Percentiles rank a stretch among this genome's conserved stretches.
phyloP scores from a whole-genome alignment of 495 filamentous ascomycete genomes.

The Neurospora sp. region DNA sequence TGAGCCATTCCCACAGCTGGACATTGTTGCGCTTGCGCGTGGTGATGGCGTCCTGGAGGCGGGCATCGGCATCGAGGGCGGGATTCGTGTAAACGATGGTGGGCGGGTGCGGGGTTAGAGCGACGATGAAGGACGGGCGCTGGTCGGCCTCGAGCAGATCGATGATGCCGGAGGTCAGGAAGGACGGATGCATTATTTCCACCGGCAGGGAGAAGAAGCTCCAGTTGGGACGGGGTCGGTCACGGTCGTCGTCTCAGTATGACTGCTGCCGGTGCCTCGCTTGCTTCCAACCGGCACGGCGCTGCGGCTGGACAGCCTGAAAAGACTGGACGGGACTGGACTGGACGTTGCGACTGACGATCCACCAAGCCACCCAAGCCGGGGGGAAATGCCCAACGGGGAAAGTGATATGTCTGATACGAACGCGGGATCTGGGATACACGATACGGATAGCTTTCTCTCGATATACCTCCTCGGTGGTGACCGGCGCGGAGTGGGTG shows the following conservation, averaged over 20 bases:
- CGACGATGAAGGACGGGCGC: slow-evolving; percentile 31
- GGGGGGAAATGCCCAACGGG: not conserved
- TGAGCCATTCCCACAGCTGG: slow-evolving; percentile 26
- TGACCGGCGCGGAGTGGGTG: not conserved
- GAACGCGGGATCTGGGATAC: not conserved
- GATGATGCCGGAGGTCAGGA: slow-evolving; percentile 21
- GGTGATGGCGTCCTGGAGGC: slow-evolving; percentile 13
- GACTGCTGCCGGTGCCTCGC: not conserved
- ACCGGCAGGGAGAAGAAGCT: not conserved
- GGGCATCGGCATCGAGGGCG: slow-evolving; percentile 11
- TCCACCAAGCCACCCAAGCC: not conserved
- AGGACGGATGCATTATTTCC: slow-evolving; percentile 15
- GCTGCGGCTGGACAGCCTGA: not conserved
- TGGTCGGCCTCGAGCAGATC: slow-evolving; percentile 31
- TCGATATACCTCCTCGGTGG: not conserved
- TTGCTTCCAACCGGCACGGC: not conserved
- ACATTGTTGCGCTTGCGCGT: slow-evolving; percentile 8
- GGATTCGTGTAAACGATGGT: slow-evolving; percentile 27
- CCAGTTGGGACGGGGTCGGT: not conserved
- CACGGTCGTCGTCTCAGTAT: not conserved
- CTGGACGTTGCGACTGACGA: not conserved
- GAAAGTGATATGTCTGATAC: not conserved
- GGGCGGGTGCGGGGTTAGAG: slow-evolving; percentile 17
- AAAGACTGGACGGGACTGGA: not conserved
- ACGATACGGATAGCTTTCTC: not conserved